These are phyloP conservation scores for Skeletonema tropicum DNA, from an alignment of 108 stramenopile genomes.

Conservation along the genomic window DNA sequence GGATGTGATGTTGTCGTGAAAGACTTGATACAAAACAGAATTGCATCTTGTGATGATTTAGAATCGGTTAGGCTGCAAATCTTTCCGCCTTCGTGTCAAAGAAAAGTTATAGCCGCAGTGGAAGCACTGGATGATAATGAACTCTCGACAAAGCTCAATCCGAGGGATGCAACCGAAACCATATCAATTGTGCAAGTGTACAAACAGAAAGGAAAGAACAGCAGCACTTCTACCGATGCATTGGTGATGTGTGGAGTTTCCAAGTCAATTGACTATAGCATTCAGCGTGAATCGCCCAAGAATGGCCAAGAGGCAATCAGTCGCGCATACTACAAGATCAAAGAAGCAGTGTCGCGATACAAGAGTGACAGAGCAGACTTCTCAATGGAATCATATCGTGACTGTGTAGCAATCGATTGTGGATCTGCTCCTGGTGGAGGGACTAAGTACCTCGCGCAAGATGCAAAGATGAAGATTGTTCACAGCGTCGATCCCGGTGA, in stretches of 20 bases:
- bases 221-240: not conserved
- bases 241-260: not conserved
- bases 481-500: slow-evolving; percentile 58
- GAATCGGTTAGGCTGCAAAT: slow-evolving; percentile 5
- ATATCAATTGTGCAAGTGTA: not conserved
- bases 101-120: not conserved
- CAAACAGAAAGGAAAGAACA: not conserved
- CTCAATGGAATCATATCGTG: not conserved
- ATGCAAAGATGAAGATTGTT: slow-evolving; percentile 14
- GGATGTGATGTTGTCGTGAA: not conserved
- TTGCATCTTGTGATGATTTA: not conserved
- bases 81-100: slow-evolving; percentile 7
- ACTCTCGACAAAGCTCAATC: not conserved
- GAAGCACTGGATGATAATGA: not conserved
- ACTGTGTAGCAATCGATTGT: slow-evolving; percentile 48
- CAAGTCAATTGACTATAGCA: not conserved
- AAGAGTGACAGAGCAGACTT: not conserved
- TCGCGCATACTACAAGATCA: slow-evolving; percentile 54
- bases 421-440: slow-evolving; percentile 64
- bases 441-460: slow-evolving; percentile 51
- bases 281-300: not conserved
- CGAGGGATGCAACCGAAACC: not conserved
- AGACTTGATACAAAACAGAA: not conserved
- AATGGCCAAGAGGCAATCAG: slow-evolving; percentile 20
- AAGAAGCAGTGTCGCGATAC: slow-evolving; percentile 56